These are phyloP conservation scores for Saccharomyces cerevisiae DNA, from an alignment of 805 yeast genomes.

Conservation along the genomic window DNA sequence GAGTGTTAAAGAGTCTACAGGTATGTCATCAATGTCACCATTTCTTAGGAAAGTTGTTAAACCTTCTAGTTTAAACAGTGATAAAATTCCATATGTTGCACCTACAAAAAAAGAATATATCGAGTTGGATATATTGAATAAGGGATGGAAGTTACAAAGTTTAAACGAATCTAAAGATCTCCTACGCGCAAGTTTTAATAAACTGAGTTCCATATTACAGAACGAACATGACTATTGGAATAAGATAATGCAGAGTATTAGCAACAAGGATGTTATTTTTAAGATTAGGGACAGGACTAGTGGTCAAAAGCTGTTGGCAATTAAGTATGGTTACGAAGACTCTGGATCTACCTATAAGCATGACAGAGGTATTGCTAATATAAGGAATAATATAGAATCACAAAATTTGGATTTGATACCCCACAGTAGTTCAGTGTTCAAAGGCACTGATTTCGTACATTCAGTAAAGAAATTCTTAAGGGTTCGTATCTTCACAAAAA, in stretches of 20 bases:
- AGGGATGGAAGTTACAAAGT: conserved; percentile 81
- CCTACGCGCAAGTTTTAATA: conserved; percentile 42
- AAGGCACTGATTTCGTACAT: conserved; percentile 1
- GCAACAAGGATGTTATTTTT: conserved; percentile 36
- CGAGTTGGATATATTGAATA: conserved; percentile 25
- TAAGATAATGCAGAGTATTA: conserved; percentile 29
- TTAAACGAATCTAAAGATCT: conserved; percentile 46
- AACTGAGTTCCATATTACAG: conserved; percentile 45
- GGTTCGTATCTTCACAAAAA: conserved; percentile 50
- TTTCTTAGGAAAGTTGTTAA: conserved; percentile 67
- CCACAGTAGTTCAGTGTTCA: conserved; percentile 31
- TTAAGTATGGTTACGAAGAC: conserved; percentile 86
- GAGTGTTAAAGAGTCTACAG: conserved; percentile 75
- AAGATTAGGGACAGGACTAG: conserved; percentile 52
- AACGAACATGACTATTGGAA: conserved; percentile 57
- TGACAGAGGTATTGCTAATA: conserved; percentile 69
- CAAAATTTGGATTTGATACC: conserved; percentile 37
- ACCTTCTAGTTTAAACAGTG: conserved; percentile 58
- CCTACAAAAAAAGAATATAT: conserved; percentile 17
- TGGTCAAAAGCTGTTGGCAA: conserved; percentile 53
- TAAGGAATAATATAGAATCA: conserved; percentile 39
- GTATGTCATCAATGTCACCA: conserved; percentile 81
- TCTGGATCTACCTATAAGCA: conserved; percentile 67
- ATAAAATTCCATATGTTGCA: conserved; percentile 23
- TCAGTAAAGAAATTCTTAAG: conserved; percentile 39